Conservation (phyloP, 73 alveolate genomes). For the Uronychia setigera region DNA sequence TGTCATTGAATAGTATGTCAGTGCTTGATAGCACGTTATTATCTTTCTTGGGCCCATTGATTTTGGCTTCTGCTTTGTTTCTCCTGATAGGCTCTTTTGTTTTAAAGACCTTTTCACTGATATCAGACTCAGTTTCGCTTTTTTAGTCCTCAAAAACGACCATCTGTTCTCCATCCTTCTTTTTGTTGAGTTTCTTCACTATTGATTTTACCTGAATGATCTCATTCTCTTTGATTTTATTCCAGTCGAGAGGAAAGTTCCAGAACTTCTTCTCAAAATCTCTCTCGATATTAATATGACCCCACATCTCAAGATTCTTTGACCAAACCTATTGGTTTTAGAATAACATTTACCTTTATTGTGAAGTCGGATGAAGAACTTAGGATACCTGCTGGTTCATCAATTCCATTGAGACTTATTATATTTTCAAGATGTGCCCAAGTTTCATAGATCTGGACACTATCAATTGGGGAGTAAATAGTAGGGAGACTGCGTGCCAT, state of each 20-base stretch:
- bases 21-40: no score
- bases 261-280: slow-evolving; percentile 70
- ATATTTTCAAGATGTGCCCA: slow-evolving; percentile 62
- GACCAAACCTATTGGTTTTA: slow-evolving; percentile 67
- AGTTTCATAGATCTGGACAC: slow-evolving; percentile 63
- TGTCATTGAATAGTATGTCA: background rate
- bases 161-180: slow-evolving; percentile 14
- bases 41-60: slow-evolving; percentile 3
- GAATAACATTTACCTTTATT: background rate
- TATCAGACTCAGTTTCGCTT: background rate
- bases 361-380: slow-evolving; percentile 62
- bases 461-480: slow-evolving; percentile 6
- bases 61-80: background rate
- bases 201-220: slow-evolving; percentile 73
- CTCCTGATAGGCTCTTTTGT: background rate
- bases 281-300: slow-evolving; percentile 60
- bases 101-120: background rate
- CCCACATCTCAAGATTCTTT: slow-evolving; percentile 67
- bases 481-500: background rate
- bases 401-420: slow-evolving; percentile 38
- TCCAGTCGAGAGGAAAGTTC: slow-evolving; percentile 91
- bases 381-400: slow-evolving; percentile 71
- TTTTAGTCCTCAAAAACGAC: background rate
- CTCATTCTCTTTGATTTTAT: slow-evolving; percentile 69
- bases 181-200: slow-evolving; percentile 56